Evolutionary conservation across 768 basidiomycete species (phyloP).

Genomic region (Hygrophoropsis aurantiaca): DNA sequence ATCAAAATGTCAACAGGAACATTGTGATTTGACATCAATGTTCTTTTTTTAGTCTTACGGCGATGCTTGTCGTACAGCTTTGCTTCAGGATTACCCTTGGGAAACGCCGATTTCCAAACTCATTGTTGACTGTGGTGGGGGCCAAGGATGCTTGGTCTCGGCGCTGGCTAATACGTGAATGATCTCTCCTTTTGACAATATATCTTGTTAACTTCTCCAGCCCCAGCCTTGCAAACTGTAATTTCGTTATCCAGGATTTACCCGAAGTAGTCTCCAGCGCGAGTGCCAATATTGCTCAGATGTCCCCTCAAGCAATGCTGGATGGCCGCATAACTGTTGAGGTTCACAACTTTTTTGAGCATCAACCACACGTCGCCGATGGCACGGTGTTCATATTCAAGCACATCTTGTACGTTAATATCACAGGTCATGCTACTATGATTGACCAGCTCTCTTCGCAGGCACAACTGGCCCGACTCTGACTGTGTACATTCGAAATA

Average conservation of each 20-base stretch:
- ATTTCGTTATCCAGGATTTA: constrained; percentile 39
- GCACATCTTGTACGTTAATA: constrained; percentile 1
- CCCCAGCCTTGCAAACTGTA: constrained; percentile 2
- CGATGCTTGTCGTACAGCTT: constrained; percentile 28
- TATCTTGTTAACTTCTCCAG: not conserved
- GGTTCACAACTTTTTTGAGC: constrained; percentile 39
- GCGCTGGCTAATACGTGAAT: constrained; percentile 36
- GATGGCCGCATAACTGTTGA: constrained; percentile 35
- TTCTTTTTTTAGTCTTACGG: not conserved
- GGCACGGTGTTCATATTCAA: constrained; percentile 3
- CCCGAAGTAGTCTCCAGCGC: constrained; percentile 19
- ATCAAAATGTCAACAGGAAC: not conserved
- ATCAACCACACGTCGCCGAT: constrained; percentile 21
- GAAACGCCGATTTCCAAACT: constrained; percentile 32
- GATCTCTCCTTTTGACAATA: constrained; percentile 3
- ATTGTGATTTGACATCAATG: no score
- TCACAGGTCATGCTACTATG: not conserved
- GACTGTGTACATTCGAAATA: not conserved
- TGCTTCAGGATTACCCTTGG: constrained; percentile 42
- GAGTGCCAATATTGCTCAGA: constrained; percentile 17
- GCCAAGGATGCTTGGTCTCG: constrained; percentile 39
- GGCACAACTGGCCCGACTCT: constrained; percentile 15
- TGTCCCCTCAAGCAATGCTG: constrained; percentile 34
- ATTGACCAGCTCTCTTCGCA: not conserved
- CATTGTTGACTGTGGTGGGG: constrained; percentile 42